A percentile compares a stretch with the other conserved stretches of the same genome.
phyloP scores from a whole-genome alignment of 306 rosid genomes.

The Vicia villosa region DNA sequence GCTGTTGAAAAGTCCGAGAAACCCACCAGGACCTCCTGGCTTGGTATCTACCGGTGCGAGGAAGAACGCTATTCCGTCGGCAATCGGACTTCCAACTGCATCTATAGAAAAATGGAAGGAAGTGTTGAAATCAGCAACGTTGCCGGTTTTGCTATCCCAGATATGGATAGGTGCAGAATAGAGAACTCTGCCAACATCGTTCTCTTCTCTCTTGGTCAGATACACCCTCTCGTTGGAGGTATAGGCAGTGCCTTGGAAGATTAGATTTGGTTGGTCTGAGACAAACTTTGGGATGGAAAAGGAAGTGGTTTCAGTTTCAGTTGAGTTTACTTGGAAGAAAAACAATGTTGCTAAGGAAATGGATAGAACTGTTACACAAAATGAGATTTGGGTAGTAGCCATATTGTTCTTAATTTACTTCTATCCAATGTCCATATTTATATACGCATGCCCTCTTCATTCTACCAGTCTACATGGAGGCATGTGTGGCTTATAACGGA shows the following conservation, averaged over 20 bases:
- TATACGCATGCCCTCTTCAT: too few relatives aligned
- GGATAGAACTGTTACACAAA: too few relatives aligned
- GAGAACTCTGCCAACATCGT: neutral
- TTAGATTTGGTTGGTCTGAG: too few relatives aligned
- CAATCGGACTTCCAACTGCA: neutral
- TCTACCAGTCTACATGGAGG: too few relatives aligned
- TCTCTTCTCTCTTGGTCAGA: neutral
- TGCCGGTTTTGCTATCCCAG: neutral
- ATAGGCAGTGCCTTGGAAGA: neutral
- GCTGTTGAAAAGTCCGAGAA: neutral
- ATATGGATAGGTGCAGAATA: neutral
- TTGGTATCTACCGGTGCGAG: neutral
- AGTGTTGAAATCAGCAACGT: neutral
- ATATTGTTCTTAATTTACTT: too few relatives aligned
- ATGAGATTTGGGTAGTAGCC: neutral
- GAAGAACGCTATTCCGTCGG: neutral
- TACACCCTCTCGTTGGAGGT: neutral
- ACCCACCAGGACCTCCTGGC: neutral
- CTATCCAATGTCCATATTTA: too few relatives aligned
- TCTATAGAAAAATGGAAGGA: neutral
- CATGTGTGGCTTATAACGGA: too few relatives aligned
- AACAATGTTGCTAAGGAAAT: too few relatives aligned
- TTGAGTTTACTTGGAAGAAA: too few relatives aligned
- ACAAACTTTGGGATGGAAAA: too few relatives aligned
- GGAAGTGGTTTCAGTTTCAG: too few relatives aligned